phyloP scores from a whole-genome alignment of 2,329 filamentous ascomycete species.

The Zymoseptoria brevis region DNA sequence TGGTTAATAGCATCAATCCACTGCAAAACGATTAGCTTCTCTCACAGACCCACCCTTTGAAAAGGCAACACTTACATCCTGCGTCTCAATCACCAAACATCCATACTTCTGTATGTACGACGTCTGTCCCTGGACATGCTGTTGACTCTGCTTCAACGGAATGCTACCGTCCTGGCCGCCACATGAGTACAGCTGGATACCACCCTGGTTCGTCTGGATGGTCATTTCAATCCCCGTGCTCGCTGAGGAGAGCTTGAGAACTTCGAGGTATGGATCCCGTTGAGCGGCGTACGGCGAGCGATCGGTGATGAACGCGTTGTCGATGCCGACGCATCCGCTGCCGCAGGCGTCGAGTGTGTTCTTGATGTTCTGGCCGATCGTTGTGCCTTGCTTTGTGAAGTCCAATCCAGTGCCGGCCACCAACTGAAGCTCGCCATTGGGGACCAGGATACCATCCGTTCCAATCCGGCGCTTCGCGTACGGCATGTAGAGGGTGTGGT shows the following conservation, averaged over 20 bases:
- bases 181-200: conserved; percentile 28
- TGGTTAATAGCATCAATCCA: conserved; percentile 95
- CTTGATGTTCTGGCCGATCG: conserved; percentile 14
- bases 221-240: conserved; percentile 25
- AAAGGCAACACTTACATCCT: conserved; percentile 22
- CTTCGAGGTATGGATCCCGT: conserved; percentile 21
- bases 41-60: conserved; percentile 47
- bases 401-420: conserved; percentile 27
- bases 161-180: conserved; percentile 27
- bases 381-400: conserved; percentile 16
- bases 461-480: conserved; percentile 41
- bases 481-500: conserved; percentile 65
- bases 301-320: conserved; percentile 41
- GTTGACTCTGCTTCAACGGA: conserved; percentile 26
- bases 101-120: conserved; percentile 53
- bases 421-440: conserved; percentile 34
- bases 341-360: conserved; percentile 50
- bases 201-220: conserved; percentile 24
- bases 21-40: conserved; percentile 6
- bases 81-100: conserved; percentile 72
- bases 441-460: conserved; percentile 18
- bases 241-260: conserved; percentile 19
- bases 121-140: conserved; percentile 19
- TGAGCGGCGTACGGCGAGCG: conserved; percentile 18
- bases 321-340: conserved; percentile 74